Conservation (phyloP, 2,329 filamentous ascomycete species). For the Pyrenophora seminiperda region DNA sequence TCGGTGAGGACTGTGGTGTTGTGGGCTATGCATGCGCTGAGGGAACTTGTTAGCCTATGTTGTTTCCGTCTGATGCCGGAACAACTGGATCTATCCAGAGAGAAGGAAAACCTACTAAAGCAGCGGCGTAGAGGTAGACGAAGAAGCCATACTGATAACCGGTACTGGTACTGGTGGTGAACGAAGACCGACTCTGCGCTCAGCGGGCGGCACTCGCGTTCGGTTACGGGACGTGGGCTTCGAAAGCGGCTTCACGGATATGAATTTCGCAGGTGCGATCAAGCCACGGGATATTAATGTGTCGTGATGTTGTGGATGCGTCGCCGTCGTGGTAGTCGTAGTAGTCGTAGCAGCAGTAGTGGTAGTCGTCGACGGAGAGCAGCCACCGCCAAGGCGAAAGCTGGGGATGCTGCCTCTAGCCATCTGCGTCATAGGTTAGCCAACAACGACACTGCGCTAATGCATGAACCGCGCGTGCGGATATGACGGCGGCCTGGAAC, state of each 20-base stretch:
- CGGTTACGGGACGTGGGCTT: constrained; percentile 1
- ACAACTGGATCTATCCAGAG: too few relatives aligned
- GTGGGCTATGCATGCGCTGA: constrained; percentile 90
- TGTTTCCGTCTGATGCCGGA: background rate
- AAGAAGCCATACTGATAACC: constrained; percentile 45
- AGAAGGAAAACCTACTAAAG: constrained; percentile 41
- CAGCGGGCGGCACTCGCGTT: constrained; percentile 3
- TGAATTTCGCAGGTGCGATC: constrained; percentile 9
- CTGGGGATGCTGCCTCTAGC: constrained; percentile 31
- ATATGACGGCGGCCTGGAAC: background rate
- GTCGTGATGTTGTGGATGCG: constrained; percentile 3
- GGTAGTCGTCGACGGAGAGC: constrained; percentile 13
- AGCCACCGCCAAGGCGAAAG: constrained; percentile 19
- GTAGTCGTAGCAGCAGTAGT: constrained; percentile 4
- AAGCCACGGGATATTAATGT: constrained; percentile 12
- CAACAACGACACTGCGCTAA: constrained; percentile 18
- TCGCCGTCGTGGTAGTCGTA: constrained; percentile 1
- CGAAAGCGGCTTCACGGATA: background rate
- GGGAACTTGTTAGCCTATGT: constrained; percentile 17
- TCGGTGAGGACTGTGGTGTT: constrained; percentile 91
- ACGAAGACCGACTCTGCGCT: background rate
- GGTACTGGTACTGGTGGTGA: background rate
- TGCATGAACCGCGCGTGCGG: constrained; percentile 13
- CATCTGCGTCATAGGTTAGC: constrained; percentile 32
- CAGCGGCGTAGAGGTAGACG: constrained; percentile 46